Percentiles rank a stretch among this genome's conserved stretches.
phyloP scores from a whole-genome alignment of 1,139 yeast species.

The Yamadazyma blattariae region DNA sequence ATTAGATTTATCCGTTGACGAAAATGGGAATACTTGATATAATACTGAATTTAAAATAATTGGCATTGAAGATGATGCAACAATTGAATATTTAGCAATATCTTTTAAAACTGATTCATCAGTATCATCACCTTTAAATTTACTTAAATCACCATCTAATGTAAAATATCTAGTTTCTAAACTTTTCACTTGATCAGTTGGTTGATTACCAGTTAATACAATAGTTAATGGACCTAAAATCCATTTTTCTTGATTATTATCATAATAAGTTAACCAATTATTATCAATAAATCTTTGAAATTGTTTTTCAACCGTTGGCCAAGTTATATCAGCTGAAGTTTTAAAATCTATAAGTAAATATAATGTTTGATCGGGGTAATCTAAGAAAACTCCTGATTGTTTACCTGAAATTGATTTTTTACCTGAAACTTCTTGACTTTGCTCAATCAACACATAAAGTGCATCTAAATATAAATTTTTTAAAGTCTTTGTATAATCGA shows the following conservation, averaged over 20 bases:
- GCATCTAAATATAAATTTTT: constrained; percentile 53
- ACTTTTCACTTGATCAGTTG: constrained; percentile 23
- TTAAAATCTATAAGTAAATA: constrained; percentile 43
- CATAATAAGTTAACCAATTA: constrained; percentile 33
- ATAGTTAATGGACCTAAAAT: constrained; percentile 34
- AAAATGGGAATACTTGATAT: constrained; percentile 2
- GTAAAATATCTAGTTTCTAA: constrained; percentile 29
- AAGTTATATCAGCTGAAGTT: constrained; percentile 31
- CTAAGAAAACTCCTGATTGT: constrained; percentile 31
- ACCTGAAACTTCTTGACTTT: constrained; percentile 27
- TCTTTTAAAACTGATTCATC: constrained; percentile 14
- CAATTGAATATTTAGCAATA: constrained; percentile 26
- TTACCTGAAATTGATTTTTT: too few relatives aligned
- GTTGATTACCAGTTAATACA: constrained; percentile 41
- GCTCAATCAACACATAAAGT: constrained; percentile 43
- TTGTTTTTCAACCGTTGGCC: constrained; percentile 24
- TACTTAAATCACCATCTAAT: constrained; percentile 35
- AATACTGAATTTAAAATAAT: constrained; percentile 22
- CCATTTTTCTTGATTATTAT: constrained; percentile 18
- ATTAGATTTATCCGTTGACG: neutral
- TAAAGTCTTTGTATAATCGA: constrained; percentile 44
- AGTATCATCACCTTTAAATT: constrained; percentile 14
- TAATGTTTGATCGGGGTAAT: constrained; percentile 35
- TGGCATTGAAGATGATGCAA: constrained; percentile 34
- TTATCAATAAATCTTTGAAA: constrained; percentile 32